A percentile compares a stretch with the other conserved stretches of the same genome.
These are phyloP conservation scores for Cercospora canescens DNA, from an alignment of 2,329 filamentous ascomycete species.

Conservation along the genomic window DNA sequence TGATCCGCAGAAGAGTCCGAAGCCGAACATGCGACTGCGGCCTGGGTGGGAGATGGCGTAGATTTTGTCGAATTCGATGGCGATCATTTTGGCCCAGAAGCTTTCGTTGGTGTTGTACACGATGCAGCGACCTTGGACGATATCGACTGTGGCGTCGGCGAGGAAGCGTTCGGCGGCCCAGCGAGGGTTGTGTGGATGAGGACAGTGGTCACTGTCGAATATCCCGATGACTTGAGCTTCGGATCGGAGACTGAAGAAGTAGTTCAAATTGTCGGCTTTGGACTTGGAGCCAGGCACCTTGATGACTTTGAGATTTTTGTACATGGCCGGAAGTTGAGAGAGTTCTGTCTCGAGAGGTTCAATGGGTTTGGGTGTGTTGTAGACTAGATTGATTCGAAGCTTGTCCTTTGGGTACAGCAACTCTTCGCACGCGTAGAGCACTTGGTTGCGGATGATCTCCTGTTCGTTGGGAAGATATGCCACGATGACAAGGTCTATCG, in stretches of 20 bases:
- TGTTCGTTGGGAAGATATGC: conserved; percentile 54
- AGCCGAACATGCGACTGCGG: conserved; percentile 48
- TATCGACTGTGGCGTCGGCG: conserved; percentile 44
- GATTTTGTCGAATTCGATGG: conserved; percentile 54
- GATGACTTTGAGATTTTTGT: conserved; percentile 46
- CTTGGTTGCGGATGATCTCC: conserved; percentile 51
- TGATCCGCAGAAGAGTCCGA: conserved; percentile 52
- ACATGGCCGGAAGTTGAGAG: conserved; percentile 38
- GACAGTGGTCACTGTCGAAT: conserved; percentile 54
- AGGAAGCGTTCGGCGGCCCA: conserved; percentile 52
- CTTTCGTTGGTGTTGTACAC: conserved; percentile 49
- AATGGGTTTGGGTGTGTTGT: conserved; percentile 51
- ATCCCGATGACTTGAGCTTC: conserved; percentile 50
- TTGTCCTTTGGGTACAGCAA: conserved; percentile 49
- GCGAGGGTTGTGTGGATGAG: conserved; percentile 50
- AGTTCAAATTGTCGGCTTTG: conserved; percentile 53
- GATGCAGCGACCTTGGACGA: conserved; percentile 53
- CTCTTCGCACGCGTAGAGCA: conserved; percentile 49
- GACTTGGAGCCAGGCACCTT: conserved; percentile 52
- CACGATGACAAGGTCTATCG: conserved; percentile 51
- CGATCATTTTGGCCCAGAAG: conserved; percentile 49
- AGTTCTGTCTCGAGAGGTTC: conserved; percentile 49
- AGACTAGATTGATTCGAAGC: conserved; percentile 50
- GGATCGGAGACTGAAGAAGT: conserved; percentile 48
- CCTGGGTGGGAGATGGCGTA: conserved; percentile 54